phyloP scores from a whole-genome alignment of 768 basidiomycete species.

The Saitozyma sp. region DNA sequence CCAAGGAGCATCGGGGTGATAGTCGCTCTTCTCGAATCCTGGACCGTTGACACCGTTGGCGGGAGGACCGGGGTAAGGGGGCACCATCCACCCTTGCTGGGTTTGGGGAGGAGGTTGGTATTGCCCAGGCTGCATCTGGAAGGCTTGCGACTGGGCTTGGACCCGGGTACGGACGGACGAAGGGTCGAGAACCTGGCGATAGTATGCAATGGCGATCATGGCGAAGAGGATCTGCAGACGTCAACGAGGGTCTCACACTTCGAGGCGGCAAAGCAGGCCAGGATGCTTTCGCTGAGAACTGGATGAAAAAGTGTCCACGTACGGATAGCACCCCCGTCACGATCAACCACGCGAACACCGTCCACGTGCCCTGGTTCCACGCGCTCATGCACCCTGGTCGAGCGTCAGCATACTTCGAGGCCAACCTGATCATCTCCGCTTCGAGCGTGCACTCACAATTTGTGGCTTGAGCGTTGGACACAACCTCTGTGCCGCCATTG shows the following conservation, averaged over 20 bases:
- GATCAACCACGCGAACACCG: constrained; percentile 66
- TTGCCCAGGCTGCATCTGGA: constrained; percentile 23
- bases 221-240: constrained; percentile 59
- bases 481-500: constrained; percentile 7
- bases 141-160: constrained; percentile 25
- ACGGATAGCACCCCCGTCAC: constrained; percentile 59
- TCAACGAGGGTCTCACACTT: too few relatives aligned
- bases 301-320: constrained; percentile 44
- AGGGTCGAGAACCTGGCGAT: constrained; percentile 74
- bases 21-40: constrained; percentile 42
- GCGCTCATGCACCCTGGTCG: constrained; percentile 62
- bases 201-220: constrained; percentile 68
- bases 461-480: constrained; percentile 24
- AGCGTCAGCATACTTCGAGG: background rate
- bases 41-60: constrained; percentile 5
- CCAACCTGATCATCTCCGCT: too few relatives aligned
- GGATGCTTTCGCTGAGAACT: background rate
- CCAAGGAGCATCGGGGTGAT: constrained; percentile 43
- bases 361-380: constrained; percentile 69
- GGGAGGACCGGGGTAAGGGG: constrained; percentile 51
- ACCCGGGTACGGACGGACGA: constrained; percentile 53
- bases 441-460: constrained; percentile 7
- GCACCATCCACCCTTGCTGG: constrained; percentile 45
- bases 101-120: constrained; percentile 26
- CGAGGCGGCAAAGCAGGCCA: too few relatives aligned